Evolutionary conservation across 2,329 filamentous ascomycete genomes (phyloP).

Genomic region (Curvularia hawaiiensis): DNA sequence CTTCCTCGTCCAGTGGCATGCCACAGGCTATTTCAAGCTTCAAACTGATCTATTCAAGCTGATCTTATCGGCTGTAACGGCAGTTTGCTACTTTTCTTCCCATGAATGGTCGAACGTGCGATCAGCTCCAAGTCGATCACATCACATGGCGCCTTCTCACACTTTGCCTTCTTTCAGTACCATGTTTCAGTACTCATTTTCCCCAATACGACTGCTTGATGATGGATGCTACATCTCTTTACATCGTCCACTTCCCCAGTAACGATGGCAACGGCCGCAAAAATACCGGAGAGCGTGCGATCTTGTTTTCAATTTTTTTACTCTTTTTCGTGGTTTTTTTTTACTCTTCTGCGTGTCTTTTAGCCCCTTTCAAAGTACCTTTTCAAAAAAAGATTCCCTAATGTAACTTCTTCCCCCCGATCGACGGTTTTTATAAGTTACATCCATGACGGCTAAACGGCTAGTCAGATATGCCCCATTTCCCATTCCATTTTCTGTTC

Average conservation of each 20-base stretch:
- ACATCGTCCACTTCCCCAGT: slow-evolving; percentile 2
- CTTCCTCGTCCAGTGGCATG: background rate
- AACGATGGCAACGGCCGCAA: slow-evolving; percentile 1
- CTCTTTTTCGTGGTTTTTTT: background rate
- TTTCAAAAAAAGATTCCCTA: slow-evolving; percentile 7
- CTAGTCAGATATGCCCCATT: background rate
- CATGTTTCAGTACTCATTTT: background rate
- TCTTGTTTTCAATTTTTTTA: slow-evolving; percentile 6
- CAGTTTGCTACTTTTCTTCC: slow-evolving; percentile 5
- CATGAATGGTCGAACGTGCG: slow-evolving; percentile 5
- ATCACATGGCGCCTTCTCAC: background rate
- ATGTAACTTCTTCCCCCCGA: slow-evolving; percentile 1
- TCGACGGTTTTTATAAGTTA: slow-evolving; percentile 4
- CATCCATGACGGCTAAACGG: slow-evolving; percentile 4
- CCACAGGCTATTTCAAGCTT: background rate
- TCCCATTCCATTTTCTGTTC: background rate
- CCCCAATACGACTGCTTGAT: background rate
- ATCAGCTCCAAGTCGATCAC: background rate
- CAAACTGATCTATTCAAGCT: background rate
- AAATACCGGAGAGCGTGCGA: background rate
- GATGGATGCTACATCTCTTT: slow-evolving; percentile 3
- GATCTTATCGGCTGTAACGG: background rate
- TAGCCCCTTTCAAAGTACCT: background rate
- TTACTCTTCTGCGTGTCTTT: slow-evolving; percentile 8
- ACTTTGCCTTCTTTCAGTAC: slow-evolving; percentile 3